Evolutionary conservation across 2,329 filamentous ascomycete species (phyloP), one percentile per base, ranked within the genome.

Genomic region (Pezicula radicicola): DNA sequence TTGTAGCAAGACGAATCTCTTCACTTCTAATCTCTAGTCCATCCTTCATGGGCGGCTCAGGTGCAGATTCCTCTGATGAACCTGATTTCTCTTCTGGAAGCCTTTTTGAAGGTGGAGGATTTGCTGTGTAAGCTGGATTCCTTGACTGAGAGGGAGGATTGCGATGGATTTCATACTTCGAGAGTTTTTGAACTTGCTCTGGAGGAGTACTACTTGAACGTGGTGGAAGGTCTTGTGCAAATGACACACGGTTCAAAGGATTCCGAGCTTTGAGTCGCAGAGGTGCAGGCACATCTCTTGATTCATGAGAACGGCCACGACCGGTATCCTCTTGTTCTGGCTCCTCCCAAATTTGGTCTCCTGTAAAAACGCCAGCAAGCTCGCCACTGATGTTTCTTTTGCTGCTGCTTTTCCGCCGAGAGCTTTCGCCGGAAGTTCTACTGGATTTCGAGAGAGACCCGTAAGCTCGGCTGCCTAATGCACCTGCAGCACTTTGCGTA

Each of bases 301-400:
- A 52, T 53, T 61, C 55, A 52, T 63, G 52, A 28, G 64, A 42
- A 30, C 57, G 52, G 13, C 60, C 59, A 49, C 59, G 59, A 44
- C 59, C 49, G 9, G 50, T 8, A 19, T 51, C 49, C 13, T 63
- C 65, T 51, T 78, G 75, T 63, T 88, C 83, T 1, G 90, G 88
- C 66, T 97, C 93, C 68, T 97, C 92, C 77, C 91, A 97, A 55
- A 97, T 92, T 64, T 89, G 85, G 65, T 91, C 87, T 33, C 85
- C 83, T 2, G 85, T 87, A 66, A 90, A 91, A 2, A 84, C 80
- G 21, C 59, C 54, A 49, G 80, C 74, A 53, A 85, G 72, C 63
- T 88, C 84, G 18, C 85, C 86, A 65, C 86, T 91, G 62, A 85
- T 79, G 59, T 88, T 88, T 55, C 88, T 79, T 68, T 81, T 66